Conservation (phyloP, 2,329 filamentous ascomycete species). For the Ophiobolus disseminans region DNA sequence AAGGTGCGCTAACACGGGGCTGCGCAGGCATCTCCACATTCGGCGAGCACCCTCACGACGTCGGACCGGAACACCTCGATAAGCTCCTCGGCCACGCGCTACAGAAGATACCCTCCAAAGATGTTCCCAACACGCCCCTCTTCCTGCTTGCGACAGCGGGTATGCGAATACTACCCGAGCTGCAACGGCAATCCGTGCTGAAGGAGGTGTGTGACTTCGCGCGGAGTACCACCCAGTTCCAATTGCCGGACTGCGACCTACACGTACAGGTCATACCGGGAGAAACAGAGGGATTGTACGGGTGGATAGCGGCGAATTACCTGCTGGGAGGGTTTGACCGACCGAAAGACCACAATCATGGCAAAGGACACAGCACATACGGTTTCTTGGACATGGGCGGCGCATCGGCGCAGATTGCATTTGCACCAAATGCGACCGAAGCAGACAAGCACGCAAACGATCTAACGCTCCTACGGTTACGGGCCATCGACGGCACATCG, state of each 20-base stretch:
- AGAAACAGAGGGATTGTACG: slow-evolving; percentile 94
- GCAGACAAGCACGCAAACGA: slow-evolving; percentile 88
- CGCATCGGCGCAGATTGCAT: slow-evolving; percentile 96
- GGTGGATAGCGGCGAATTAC: slow-evolving; percentile 98
- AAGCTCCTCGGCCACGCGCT: slow-evolving; percentile 82
- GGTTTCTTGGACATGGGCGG: slow-evolving; percentile 99
- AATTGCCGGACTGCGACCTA: slow-evolving; percentile 84
- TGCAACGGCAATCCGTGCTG: slow-evolving; percentile 76
- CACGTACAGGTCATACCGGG: slow-evolving; percentile 95
- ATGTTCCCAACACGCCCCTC: slow-evolving; percentile 83
- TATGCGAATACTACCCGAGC: slow-evolving; percentile 81
- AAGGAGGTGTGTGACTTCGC: slow-evolving; percentile 84
- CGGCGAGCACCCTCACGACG: slow-evolving; percentile 73
- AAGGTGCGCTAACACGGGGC: slow-evolving; percentile 16
- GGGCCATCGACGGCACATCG: slow-evolving; percentile 78
- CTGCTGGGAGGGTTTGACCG: slow-evolving; percentile 88
- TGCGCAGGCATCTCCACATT: slow-evolving; percentile 79
- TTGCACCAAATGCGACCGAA: slow-evolving; percentile 92
- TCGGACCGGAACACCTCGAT: slow-evolving; percentile 84
- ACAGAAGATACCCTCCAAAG: slow-evolving; percentile 75
- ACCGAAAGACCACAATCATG: slow-evolving; percentile 76
- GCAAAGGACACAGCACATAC: slow-evolving; percentile 90
- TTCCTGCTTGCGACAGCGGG: slow-evolving; percentile 96
- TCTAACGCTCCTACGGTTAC: slow-evolving; percentile 82
- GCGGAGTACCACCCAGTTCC: slow-evolving; percentile 76